These are phyloP conservation scores for Leccinum griseonigrum DNA, from an alignment of 1,284 basidiomycete species.

Conservation along the genomic window DNA sequence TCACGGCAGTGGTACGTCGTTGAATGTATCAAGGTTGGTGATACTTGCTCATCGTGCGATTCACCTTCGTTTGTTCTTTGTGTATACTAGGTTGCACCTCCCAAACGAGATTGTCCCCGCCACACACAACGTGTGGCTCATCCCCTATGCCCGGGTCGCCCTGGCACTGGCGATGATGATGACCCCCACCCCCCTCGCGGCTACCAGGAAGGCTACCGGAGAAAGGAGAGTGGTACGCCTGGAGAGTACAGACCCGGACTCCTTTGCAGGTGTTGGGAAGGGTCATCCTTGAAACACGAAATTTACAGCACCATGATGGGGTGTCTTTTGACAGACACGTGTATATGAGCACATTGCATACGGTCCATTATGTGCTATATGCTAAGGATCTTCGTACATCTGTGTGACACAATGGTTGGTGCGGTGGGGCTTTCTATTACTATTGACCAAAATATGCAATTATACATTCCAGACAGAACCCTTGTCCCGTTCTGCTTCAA, in stretches of 20 bases:
- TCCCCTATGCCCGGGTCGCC: slow-evolving; percentile 71
- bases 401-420: no score
- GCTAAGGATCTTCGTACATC: slow-evolving; percentile 22
- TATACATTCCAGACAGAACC: slow-evolving; percentile 14
- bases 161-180: slow-evolving; percentile 64
- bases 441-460: slow-evolving; percentile 29
- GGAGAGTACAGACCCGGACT: slow-evolving; percentile 73
- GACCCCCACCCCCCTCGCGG: slow-evolving; percentile 85
- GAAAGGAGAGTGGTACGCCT: slow-evolving; percentile 78
- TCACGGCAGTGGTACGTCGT: slow-evolving; percentile 85
- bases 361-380: slow-evolving; percentile 38
- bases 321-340: slow-evolving; percentile 34
- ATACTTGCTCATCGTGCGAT: background rate
- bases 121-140: slow-evolving; percentile 90
- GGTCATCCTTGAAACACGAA: slow-evolving; percentile 59
- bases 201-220: slow-evolving; percentile 89
- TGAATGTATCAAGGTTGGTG: background rate
- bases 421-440: slow-evolving; percentile 1
- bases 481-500: slow-evolving; percentile 7
- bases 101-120: slow-evolving; percentile 89
- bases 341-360: slow-evolving; percentile 37
- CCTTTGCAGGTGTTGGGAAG: slow-evolving; percentile 85
- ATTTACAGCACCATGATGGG: no score
- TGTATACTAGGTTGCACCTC: background rate
- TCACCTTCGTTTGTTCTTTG: background rate